These are phyloP conservation scores for Trypanosoma congolense DNA, from an alignment of 208 protist genomes.

Conservation along the genomic window DNA sequence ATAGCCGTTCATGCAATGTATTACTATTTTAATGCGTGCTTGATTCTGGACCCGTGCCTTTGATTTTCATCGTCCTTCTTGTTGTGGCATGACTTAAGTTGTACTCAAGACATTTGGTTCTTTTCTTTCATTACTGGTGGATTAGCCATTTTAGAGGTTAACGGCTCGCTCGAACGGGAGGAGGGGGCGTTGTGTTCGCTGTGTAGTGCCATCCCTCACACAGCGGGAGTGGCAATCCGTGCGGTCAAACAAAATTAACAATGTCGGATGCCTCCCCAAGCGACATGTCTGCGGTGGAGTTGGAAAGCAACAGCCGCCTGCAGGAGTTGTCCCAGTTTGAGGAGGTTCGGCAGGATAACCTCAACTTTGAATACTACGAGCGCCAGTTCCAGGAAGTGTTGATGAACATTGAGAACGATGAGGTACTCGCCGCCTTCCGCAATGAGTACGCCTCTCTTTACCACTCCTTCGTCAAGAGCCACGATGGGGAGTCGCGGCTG, in stretches of 20 bases:
- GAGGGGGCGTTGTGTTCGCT: too few relatives aligned
- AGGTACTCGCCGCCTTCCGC: slow-evolving; percentile 93
- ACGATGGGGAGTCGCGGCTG: slow-evolving; percentile 96
- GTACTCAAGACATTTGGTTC: too few relatives aligned
- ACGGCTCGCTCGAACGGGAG: too few relatives aligned
- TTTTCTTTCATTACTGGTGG: too few relatives aligned
- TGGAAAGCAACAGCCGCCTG: slow-evolving; percentile 15
- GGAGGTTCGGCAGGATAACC: slow-evolving; percentile 46
- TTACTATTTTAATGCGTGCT: too few relatives aligned
- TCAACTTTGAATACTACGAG: slow-evolving; percentile 90
- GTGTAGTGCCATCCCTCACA: too few relatives aligned
- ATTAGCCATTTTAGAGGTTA: too few relatives aligned
- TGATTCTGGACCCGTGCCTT: too few relatives aligned
- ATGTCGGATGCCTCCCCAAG: slow-evolving; percentile 1
- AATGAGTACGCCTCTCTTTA: slow-evolving; percentile 97
- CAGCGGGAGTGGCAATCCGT: background rate
- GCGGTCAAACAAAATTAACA: background rate
- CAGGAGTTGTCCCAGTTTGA: slow-evolving; percentile 43
- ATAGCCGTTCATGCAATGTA: too few relatives aligned
- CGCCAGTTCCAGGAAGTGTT: slow-evolving; percentile 93
- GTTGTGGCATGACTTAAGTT: too few relatives aligned
- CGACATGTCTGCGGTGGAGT: background rate
- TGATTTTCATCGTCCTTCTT: too few relatives aligned
- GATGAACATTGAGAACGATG: slow-evolving; percentile 91
- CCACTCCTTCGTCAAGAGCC: slow-evolving; percentile 93